A percentile compares a stretch with the other conserved stretches of the same genome.
phyloP scores from a whole-genome alignment of 345 rosid genomes.

The Carallia pectinifolia region DNA sequence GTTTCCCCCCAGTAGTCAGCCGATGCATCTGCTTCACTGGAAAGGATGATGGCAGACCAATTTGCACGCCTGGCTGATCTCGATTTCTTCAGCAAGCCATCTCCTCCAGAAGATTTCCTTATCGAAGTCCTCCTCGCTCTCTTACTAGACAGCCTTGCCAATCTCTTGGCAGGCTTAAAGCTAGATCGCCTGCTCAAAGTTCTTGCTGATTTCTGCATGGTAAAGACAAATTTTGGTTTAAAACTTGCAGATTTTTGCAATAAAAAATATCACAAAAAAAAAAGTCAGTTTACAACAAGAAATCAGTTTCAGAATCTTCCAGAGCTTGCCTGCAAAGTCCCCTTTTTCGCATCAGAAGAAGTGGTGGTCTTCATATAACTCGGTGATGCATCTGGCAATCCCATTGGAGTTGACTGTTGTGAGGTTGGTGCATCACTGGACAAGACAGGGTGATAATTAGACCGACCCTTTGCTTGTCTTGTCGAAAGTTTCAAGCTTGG shows the following conservation, averaged over 20 bases:
- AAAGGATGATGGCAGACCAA: conserved; percentile 7
- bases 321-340: conserved; percentile 41
- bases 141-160: conserved; percentile 48
- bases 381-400: conserved; percentile 34
- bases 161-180: conserved; percentile 39
- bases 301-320: not conserved
- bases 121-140: conserved; percentile 45
- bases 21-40: conserved; percentile 5
- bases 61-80: conserved; percentile 38
- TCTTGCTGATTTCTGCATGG: conserved; percentile 43
- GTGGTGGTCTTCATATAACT: conserved; percentile 30
- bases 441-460: conserved; percentile 26
- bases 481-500: conserved; percentile 35
- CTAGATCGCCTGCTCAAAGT: conserved; percentile 34
- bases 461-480: conserved; percentile 23
- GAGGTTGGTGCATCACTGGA: conserved; percentile 39
- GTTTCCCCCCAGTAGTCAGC: conserved; percentile 8
- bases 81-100: conserved; percentile 39
- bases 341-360: conserved; percentile 31
- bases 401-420: conserved; percentile 32
- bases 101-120: conserved; percentile 44
- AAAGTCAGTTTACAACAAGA: not conserved
- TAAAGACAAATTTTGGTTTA: conserved; percentile 2
- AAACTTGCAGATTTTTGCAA: too few relatives aligned
- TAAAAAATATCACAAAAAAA: not conserved